A percentile compares a stretch with the other conserved stretches of the same genome.
Evolutionary conservation across 768 basidiomycete genomes (phyloP).

Genomic region (Boletus barrowsii): DNA sequence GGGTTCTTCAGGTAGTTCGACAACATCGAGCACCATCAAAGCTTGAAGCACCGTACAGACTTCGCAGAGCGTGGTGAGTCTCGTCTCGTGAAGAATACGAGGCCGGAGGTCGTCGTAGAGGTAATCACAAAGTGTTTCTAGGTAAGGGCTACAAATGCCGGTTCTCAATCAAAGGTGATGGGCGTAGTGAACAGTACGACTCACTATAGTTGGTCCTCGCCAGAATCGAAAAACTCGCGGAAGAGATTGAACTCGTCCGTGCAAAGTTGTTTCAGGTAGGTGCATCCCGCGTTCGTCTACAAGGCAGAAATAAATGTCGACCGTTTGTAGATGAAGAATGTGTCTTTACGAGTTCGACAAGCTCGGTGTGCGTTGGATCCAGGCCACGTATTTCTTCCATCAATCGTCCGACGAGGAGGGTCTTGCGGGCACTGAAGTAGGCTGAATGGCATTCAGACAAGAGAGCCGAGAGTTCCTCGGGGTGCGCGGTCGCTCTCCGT

Average conservation of each 20-base stretch:
- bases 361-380: constrained; percentile 73
- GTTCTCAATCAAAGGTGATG: constrained; percentile 6
- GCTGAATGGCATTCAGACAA: constrained; percentile 84
- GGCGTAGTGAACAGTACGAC: constrained; percentile 22
- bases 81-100: constrained; percentile 89
- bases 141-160: constrained; percentile 62
- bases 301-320: not conserved
- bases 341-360: constrained; percentile 81
- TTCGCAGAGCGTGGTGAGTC: constrained; percentile 84
- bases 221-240: constrained; percentile 82
- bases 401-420: constrained; percentile 69
- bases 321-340: not conserved
- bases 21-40: constrained; percentile 88
- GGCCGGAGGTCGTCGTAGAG: constrained; percentile 96
- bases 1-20: constrained; percentile 34
- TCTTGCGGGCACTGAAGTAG: constrained; percentile 73
- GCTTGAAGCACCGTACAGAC: constrained; percentile 96
- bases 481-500: constrained; percentile 67
- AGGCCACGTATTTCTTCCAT: constrained; percentile 79
- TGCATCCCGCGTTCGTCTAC: constrained; percentile 88
- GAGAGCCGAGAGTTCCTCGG: constrained; percentile 79
- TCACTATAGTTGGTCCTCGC: constrained; percentile 71
- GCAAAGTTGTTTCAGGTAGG: constrained; percentile 89
- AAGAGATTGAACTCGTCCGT: constrained; percentile 87
- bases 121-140: constrained; percentile 90